These are phyloP conservation scores for Ceriops decandra DNA, from an alignment of 345 rosid species.

Conservation along the genomic window DNA sequence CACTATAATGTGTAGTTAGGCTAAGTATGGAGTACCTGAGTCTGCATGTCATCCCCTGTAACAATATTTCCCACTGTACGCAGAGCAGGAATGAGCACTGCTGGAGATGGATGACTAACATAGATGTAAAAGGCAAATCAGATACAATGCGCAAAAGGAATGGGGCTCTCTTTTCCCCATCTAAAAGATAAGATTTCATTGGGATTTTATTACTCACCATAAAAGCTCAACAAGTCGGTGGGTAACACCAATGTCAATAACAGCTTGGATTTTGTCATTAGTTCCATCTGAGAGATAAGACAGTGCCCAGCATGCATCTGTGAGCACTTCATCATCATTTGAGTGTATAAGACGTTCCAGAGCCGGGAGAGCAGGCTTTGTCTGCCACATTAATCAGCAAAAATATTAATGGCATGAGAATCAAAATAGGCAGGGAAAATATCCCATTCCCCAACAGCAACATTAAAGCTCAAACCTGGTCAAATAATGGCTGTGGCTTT, in stretches of 20 bases:
- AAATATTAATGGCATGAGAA: not conserved
- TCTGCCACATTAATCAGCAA: conserved; percentile 12
- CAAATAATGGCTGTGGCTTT: conserved; percentile 34
- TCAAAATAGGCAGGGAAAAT: not conserved
- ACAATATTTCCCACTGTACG: conserved; percentile 34
- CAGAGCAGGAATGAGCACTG: conserved; percentile 30
- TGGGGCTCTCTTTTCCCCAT: not conserved
- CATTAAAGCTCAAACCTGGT: conserved; percentile 17
- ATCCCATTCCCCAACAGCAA: not conserved
- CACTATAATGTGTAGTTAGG: too few species aligned
- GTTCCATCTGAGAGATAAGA: conserved; percentile 34
- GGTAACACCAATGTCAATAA: conserved; percentile 30
- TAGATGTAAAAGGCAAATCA: not conserved
- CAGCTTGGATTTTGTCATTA: conserved; percentile 35
- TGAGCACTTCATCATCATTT: conserved; percentile 26
- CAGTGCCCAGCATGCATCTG: conserved; percentile 35
- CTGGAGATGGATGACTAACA: conserved; percentile 25
- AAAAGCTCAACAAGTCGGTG: conserved; percentile 23
- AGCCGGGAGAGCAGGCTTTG: conserved; percentile 27
- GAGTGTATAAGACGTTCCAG: conserved; percentile 26
- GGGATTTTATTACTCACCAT: conserved; percentile 10
- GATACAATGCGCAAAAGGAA: not conserved
- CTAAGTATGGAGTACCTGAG: conserved; percentile 17
- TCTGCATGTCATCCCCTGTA: conserved; percentile 34
- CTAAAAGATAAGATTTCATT: not conserved